These are phyloP conservation scores for Apiotrichum sp. DNA, from an alignment of 1,284 basidiomycete genomes.

Conservation along the genomic window DNA sequence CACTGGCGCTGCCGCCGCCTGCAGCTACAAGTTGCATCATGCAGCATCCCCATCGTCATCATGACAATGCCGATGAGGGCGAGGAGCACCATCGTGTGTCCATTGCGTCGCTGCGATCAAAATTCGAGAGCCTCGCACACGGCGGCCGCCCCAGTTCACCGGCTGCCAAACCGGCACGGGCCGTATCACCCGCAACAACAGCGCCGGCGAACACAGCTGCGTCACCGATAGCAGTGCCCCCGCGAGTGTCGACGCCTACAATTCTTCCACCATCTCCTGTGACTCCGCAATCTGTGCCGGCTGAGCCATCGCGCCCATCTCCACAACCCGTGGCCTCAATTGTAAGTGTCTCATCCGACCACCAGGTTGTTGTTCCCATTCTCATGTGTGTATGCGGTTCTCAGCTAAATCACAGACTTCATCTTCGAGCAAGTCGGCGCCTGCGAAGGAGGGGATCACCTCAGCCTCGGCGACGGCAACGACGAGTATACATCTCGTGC, in stretches of 20 bases:
- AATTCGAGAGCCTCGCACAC: constrained; percentile 34
- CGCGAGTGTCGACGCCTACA: not conserved
- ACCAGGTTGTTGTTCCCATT: too few species aligned
- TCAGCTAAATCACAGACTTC: too few species aligned
- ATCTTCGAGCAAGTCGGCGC: too few species aligned
- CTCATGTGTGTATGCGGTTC: too few species aligned
- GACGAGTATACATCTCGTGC: not conserved
- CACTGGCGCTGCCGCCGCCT: not conserved
- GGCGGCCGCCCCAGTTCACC: not conserved
- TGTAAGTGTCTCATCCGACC: too few species aligned
- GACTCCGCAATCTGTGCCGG: too few species aligned
- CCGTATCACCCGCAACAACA: not conserved
- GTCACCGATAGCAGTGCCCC: not conserved
- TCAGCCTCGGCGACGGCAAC: not conserved
- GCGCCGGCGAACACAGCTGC: not conserved
- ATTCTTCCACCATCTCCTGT: not conserved
- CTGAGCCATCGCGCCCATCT: too few species aligned
- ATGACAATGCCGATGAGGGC: not conserved
- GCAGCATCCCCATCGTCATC: not conserved
- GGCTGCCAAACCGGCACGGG: too few species aligned
- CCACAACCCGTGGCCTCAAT: too few species aligned
- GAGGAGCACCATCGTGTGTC: constrained; percentile 15
- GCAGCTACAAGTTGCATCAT: not conserved
- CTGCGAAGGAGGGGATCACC: too few species aligned
- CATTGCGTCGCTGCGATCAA: constrained; percentile 34